phyloP scores from a whole-genome alignment of 2,329 filamentous ascomycete species.

The Pseudocercospora musae region DNA sequence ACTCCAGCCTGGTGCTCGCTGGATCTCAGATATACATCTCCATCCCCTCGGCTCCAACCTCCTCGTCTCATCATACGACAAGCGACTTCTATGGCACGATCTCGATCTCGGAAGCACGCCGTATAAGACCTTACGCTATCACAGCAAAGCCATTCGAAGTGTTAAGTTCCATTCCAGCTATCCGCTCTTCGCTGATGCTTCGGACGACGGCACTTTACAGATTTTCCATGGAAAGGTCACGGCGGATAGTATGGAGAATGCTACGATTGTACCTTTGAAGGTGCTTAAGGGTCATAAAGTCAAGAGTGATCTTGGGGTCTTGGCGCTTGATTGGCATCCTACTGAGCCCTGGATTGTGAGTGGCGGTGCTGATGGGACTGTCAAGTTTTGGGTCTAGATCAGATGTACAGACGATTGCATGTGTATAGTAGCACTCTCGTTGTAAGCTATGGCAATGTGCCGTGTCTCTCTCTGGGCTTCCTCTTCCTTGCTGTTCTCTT shows the following conservation, averaged over 20 bases:
- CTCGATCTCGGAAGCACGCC: conserved; percentile 84
- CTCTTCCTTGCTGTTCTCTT: too few relatives aligned
- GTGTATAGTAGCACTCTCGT: background rate
- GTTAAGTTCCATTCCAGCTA: conserved; percentile 77
- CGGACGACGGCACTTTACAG: conserved; percentile 90
- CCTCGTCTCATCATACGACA: conserved; percentile 91
- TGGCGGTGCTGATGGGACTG: conserved; percentile 89
- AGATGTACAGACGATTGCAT: background rate
- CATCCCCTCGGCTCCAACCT: conserved; percentile 92
- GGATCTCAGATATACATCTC: conserved; percentile 92
- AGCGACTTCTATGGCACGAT: conserved; percentile 93
- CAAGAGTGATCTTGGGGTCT: conserved; percentile 77
- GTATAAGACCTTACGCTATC: conserved; percentile 96
- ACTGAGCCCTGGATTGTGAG: conserved; percentile 90
- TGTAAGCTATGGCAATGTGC: background rate
- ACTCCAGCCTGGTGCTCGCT: conserved; percentile 85
- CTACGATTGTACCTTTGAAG: conserved; percentile 93
- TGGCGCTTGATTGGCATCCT: conserved; percentile 96
- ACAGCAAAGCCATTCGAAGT: conserved; percentile 82
- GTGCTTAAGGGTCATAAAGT: conserved; percentile 88
- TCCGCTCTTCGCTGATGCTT: conserved; percentile 90
- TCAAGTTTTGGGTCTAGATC: conserved; percentile 70
- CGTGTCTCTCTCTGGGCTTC: background rate
- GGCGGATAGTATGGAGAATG: conserved; percentile 91
- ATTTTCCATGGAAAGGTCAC: conserved; percentile 97